Percentiles rank a stretch among this genome's conserved stretches.
Conservation (phyloP, 805 yeast species). For the Clavispora carvajalis region DNA sequence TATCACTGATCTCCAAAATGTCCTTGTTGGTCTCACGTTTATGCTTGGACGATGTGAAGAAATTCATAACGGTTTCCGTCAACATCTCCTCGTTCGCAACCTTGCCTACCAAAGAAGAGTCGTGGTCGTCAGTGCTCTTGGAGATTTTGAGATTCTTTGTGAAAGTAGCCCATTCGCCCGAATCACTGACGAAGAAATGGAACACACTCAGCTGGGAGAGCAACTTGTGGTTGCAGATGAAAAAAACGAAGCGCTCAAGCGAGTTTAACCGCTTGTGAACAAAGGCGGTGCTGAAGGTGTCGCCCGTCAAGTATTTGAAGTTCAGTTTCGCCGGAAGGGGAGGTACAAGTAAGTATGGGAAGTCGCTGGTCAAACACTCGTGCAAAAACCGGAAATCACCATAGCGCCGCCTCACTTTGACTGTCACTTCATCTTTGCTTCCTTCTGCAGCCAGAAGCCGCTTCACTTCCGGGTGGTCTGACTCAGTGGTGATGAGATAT, state of each 20-base stretch:
- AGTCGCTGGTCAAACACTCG: conserved; percentile 69
- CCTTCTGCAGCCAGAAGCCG: conserved; percentile 19
- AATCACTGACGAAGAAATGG: conserved; percentile 62
- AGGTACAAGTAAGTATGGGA: conserved; percentile 82
- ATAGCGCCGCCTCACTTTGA: conserved; percentile 69
- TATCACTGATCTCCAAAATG: conserved; percentile 60
- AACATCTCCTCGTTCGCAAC: conserved; percentile 65
- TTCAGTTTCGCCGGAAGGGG: conserved; percentile 93
- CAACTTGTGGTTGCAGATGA: conserved; percentile 70
- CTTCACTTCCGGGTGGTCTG: conserved; percentile 56
- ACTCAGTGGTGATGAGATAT: conserved; percentile 58
- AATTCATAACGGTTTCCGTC: conserved; percentile 90
- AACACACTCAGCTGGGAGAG: conserved; percentile 66
- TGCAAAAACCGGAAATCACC: conserved; percentile 80
- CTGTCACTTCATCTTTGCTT: conserved; percentile 19
- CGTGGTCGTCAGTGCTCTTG: conserved; percentile 11
- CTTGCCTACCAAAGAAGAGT: conserved; percentile 26
- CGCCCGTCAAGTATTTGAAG: conserved; percentile 89
- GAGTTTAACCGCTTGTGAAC: conserved; percentile 80
- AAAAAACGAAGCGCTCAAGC: conserved; percentile 65
- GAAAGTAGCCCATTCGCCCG: conserved; percentile 69
- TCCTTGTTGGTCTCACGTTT: conserved; percentile 73
- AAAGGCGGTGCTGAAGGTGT: conserved; percentile 79
- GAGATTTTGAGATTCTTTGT: conserved; percentile 47
- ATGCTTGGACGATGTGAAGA: conserved; percentile 67